These are phyloP conservation scores for Euphorbia tirucalli DNA, from an alignment of 345 rosid genomes.

Conservation along the genomic window DNA sequence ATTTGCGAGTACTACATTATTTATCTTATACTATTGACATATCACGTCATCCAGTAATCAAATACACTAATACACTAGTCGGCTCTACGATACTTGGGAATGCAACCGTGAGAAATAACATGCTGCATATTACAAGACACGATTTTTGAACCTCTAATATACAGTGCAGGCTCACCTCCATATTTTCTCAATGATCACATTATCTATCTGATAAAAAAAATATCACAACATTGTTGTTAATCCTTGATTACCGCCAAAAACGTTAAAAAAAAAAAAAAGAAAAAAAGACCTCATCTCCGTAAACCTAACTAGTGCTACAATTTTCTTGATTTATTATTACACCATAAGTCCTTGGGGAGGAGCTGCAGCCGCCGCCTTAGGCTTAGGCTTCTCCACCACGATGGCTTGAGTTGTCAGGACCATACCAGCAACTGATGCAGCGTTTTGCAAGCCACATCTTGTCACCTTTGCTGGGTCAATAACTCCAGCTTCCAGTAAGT, in stretches of 20 bases:
- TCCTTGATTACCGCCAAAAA: background rate
- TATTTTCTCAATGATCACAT: background rate
- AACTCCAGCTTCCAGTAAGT: slow-evolving; percentile 82
- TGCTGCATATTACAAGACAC: too few species aligned
- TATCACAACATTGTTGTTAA: background rate
- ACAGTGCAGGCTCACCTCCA: background rate
- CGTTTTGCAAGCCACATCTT: slow-evolving; percentile 87
- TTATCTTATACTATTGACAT: too few species aligned
- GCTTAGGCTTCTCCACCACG: slow-evolving; percentile 78
- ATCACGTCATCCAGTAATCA: too few species aligned
- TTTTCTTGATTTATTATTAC: slow-evolving; percentile 22
- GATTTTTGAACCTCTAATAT: background rate
- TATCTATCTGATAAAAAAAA: background rate
- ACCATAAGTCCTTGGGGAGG: slow-evolving; percentile 60
- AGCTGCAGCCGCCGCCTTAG: slow-evolving; percentile 54
- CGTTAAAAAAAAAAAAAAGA: too few species aligned
- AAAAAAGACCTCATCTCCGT: background rate
- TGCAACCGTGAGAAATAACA: too few species aligned
- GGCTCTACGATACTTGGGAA: too few species aligned
- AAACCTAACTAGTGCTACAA: slow-evolving; percentile 12
- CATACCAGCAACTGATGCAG: slow-evolving; percentile 98
- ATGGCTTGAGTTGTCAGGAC: slow-evolving; percentile 97
- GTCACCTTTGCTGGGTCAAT: slow-evolving; percentile 96
- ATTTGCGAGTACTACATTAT: too few species aligned
- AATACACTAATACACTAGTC: too few species aligned